Evolutionary conservation across 2,329 filamentous ascomycete genomes (phyloP).

Genomic region (Colletotrichum neosansevieriae): DNA sequence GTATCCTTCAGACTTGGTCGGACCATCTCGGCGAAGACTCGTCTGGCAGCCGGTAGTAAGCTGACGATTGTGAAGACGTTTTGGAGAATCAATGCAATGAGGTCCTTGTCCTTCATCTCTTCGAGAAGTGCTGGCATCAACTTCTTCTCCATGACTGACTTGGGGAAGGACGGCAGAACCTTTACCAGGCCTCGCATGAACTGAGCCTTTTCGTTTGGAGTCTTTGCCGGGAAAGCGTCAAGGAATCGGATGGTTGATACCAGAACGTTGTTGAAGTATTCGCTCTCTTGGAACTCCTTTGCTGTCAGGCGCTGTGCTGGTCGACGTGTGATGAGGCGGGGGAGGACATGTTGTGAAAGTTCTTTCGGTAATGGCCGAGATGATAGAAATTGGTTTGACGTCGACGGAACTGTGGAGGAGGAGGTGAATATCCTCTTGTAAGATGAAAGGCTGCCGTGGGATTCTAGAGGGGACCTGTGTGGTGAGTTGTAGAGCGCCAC

Average conservation of each 20-base stretch:
- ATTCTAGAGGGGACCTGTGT: slow-evolving; percentile 86
- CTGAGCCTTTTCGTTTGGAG: slow-evolving; percentile 87
- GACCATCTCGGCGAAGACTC: slow-evolving; percentile 86
- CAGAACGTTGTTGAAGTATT: slow-evolving; percentile 96
- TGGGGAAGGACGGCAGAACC: slow-evolving; percentile 91
- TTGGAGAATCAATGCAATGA: slow-evolving; percentile 86
- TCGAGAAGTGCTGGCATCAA: slow-evolving; percentile 89
- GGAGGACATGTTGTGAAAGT: slow-evolving; percentile 80
- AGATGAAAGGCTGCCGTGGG: slow-evolving; percentile 81
- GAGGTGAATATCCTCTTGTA: slow-evolving; percentile 89
- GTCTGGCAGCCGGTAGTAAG: slow-evolving; percentile 79
- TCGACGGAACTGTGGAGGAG: slow-evolving; percentile 81
- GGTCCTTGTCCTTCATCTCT: slow-evolving; percentile 91
- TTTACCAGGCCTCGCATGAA: slow-evolving; percentile 91
- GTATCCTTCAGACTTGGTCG: slow-evolving; percentile 87
- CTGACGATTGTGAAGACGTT: slow-evolving; percentile 93
- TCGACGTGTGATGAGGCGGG: slow-evolving; percentile 86
- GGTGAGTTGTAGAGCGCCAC: slow-evolving; percentile 95
- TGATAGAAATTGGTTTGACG: slow-evolving; percentile 86
- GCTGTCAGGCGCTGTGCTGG: slow-evolving; percentile 90
- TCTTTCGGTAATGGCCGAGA: slow-evolving; percentile 84
- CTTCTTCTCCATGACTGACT: slow-evolving; percentile 94
- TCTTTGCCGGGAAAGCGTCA: slow-evolving; percentile 91
- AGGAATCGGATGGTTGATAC: slow-evolving; percentile 97
- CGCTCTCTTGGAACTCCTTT: slow-evolving; percentile 91